phyloP scores from a whole-genome alignment of 2,329 filamentous ascomycete genomes.

The Aspergillus thermomutatus region DNA sequence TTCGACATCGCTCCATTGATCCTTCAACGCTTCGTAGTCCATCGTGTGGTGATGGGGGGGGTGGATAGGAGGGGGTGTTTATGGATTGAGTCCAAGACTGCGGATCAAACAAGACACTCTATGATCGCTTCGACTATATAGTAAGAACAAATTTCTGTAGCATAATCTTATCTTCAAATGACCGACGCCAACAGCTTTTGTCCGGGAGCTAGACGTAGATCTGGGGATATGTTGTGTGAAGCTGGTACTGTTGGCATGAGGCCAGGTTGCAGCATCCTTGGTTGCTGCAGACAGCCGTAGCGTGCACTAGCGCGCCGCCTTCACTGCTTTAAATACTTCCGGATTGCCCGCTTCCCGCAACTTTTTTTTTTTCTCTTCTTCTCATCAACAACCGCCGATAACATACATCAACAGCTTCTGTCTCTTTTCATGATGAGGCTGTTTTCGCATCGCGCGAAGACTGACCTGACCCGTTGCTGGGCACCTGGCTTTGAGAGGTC shows the following conservation, averaged over 20 bases:
- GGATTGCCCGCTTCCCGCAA: slow-evolving; percentile 27
- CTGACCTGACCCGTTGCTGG: slow-evolving; percentile 63
- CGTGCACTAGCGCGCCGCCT: slow-evolving; percentile 14
- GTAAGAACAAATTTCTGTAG: slow-evolving; percentile 21
- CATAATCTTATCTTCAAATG: slow-evolving; percentile 30
- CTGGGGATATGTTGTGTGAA: slow-evolving; percentile 36
- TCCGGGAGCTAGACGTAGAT: slow-evolving; percentile 27
- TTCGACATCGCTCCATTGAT: slow-evolving; percentile 95
- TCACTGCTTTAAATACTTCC: slow-evolving; percentile 15
- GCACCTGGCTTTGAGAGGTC: slow-evolving; percentile 66
- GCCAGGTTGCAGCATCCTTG: slow-evolving; percentile 45
- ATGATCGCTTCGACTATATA: slow-evolving; percentile 19
- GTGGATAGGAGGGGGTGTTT: slow-evolving; percentile 21
- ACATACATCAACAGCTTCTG: slow-evolving; percentile 58
- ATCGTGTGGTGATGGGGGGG: slow-evolving; percentile 49
- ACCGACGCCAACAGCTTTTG: slow-evolving; percentile 30
- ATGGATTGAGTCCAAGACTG: slow-evolving; percentile 14
- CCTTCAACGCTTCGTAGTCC: slow-evolving; percentile 92
- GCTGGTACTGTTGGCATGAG: slow-evolving; percentile 34
- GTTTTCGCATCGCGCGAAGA: slow-evolving; percentile 71
- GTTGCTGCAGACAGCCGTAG: slow-evolving; percentile 34
- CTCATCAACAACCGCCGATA: slow-evolving; percentile 52
- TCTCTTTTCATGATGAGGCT: slow-evolving; percentile 49
- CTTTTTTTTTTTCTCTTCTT: slow-evolving; percentile 37
- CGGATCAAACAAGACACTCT: slow-evolving; percentile 14